Conservation (phyloP, 2,329 filamentous ascomycete genomes). For the Calonectria leucothoes region DNA sequence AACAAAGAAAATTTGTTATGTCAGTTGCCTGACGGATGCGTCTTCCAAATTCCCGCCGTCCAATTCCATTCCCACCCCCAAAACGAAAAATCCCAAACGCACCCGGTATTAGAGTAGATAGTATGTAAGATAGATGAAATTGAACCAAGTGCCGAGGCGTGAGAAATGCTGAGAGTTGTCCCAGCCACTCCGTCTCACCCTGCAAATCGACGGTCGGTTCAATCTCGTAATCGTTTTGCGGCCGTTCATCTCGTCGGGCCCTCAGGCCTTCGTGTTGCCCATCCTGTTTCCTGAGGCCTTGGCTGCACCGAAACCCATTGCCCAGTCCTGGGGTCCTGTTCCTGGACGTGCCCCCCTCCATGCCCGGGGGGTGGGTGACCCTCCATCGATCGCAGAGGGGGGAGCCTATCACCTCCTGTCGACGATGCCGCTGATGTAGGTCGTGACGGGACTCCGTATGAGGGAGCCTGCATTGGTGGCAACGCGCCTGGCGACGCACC, state of each 20-base stretch:
- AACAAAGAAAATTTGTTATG: conserved; percentile 24
- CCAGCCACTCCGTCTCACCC: background rate
- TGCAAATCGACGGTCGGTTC: background rate
- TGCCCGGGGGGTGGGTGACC: conserved; percentile 39
- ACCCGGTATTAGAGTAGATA: conserved; percentile 38
- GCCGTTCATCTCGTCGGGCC: conserved; percentile 27
- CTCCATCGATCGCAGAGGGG: conserved; percentile 61
- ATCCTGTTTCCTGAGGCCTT: conserved; percentile 48
- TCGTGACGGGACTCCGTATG: conserved; percentile 51
- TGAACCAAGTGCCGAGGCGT: background rate
- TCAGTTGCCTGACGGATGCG: conserved; percentile 44
- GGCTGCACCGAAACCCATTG: conserved; percentile 50
- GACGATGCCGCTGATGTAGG: conserved; percentile 53
- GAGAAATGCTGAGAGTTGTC: background rate
- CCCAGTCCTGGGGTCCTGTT: conserved; percentile 50
- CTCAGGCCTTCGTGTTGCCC: conserved; percentile 48
- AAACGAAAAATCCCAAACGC: conserved; percentile 30
- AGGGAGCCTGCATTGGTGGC: conserved; percentile 54
- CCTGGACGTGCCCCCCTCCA: conserved; percentile 44
- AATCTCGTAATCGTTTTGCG: conserved; percentile 1
- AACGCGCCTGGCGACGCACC: conserved; percentile 50
- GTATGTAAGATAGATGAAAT: conserved; percentile 11
- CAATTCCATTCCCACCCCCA: conserved; percentile 26
- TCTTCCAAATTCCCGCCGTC: conserved; percentile 41
- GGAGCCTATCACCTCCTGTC: conserved; percentile 56